Conservation (phyloP, 257 asterid genomes). For the Marsdenia floribunda region DNA sequence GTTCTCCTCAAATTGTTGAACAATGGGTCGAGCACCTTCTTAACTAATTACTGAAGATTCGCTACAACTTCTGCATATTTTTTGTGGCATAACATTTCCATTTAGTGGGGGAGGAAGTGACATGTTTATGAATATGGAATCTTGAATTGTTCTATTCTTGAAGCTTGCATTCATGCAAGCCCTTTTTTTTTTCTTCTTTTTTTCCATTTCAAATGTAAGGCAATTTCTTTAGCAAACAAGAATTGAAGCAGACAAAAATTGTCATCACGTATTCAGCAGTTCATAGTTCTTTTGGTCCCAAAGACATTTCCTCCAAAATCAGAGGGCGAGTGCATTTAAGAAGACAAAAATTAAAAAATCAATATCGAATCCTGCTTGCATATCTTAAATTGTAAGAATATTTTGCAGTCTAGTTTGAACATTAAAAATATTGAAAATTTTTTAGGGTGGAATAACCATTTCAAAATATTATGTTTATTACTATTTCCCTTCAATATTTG, state of each 20-base stretch:
- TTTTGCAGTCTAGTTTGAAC: too few species aligned
- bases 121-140: neutral
- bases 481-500: too few species aligned
- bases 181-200: too few species aligned
- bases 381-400: too few species aligned
- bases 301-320: neutral
- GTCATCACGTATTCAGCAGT: too few species aligned
- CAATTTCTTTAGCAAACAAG: neutral
- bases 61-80: neutral
- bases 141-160: neutral
- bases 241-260: neutral
- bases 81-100: neutral
- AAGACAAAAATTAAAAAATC: too few species aligned
- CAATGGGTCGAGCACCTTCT: constrained; percentile 86
- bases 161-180: neutral
- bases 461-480: too few species aligned
- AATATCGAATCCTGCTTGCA: too few species aligned
- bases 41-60: constrained; percentile 17
- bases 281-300: neutral
- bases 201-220: neutral
- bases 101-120: neutral
- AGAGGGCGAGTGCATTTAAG: too few species aligned
- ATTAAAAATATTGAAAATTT: too few species aligned
- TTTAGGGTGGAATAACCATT: too few species aligned
- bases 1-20: constrained; percentile 72